phyloP scores from a whole-genome alignment of 805 yeast species.

The Saturnispora kantuleensis region DNA sequence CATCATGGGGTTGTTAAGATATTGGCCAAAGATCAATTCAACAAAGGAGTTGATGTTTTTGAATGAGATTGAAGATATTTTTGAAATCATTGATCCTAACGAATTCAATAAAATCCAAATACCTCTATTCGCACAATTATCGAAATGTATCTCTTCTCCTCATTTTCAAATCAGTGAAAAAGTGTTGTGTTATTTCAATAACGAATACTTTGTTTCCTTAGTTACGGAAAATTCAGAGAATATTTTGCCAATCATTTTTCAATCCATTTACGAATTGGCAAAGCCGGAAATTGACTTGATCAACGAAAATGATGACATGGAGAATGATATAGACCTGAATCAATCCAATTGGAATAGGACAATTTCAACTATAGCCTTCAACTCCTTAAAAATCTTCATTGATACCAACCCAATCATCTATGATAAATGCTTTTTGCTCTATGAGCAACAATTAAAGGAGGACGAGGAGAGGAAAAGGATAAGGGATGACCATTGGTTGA shows the following conservation, averaged over 20 bases:
- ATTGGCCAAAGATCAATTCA: slow-evolving; percentile 94
- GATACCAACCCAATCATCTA: slow-evolving; percentile 86
- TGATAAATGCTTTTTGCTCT: slow-evolving; percentile 85
- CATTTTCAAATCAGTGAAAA: slow-evolving; percentile 97
- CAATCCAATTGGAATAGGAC: slow-evolving; percentile 86
- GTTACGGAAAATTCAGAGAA: slow-evolving; percentile 91
- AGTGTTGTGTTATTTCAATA: slow-evolving; percentile 87
- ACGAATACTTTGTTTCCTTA: slow-evolving; percentile 82
- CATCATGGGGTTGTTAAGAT: slow-evolving; percentile 83
- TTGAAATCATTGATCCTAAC: slow-evolving; percentile 89
- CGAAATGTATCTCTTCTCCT: slow-evolving; percentile 87
- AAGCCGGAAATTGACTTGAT: slow-evolving; percentile 27
- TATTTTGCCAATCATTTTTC: slow-evolving; percentile 83
- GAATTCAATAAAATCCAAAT: slow-evolving; percentile 89
- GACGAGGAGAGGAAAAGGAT: slow-evolving; percentile 54
- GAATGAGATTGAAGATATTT: slow-evolving; percentile 92
- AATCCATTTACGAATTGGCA: slow-evolving; percentile 80
- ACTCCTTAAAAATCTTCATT: slow-evolving; percentile 84
- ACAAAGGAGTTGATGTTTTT: slow-evolving; percentile 94
- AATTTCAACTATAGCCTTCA: slow-evolving; percentile 81
- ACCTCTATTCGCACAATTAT: slow-evolving; percentile 86
- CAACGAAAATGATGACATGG: slow-evolving; percentile 23
- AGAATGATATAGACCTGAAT: slow-evolving; percentile 30
- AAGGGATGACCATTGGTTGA: slow-evolving; percentile 61
- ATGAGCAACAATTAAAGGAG: slow-evolving; percentile 70